Percentiles rank a stretch among this genome's conserved stretches.
phyloP scores from a whole-genome alignment of 768 basidiomycete species.

The Filobasidium floriforme region DNA sequence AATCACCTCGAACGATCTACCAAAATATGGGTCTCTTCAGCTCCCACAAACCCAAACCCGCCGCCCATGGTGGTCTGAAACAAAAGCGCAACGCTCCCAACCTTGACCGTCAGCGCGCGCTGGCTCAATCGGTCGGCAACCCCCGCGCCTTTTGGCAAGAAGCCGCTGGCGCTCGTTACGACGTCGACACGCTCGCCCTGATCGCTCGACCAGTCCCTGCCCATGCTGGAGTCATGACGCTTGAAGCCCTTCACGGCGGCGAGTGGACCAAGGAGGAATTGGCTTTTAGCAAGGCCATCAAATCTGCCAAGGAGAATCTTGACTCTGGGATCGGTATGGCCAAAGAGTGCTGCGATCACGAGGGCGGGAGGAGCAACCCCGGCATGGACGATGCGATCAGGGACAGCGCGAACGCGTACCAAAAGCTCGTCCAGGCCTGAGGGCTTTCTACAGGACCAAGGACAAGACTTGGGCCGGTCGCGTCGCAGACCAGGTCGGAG shows the following conservation, averaged over 20 bases:
- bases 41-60: background rate
- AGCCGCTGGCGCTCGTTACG: conserved; percentile 14
- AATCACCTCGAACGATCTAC: background rate
- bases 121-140: conserved; percentile 16
- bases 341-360: conserved; percentile 13
- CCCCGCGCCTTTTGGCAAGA: conserved; percentile 19
- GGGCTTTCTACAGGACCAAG: conserved; percentile 8
- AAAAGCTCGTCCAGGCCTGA: conserved; percentile 10
- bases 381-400: conserved; percentile 20
- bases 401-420: conserved; percentile 10
- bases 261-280: conserved; percentile 22
- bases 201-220: conserved; percentile 8
- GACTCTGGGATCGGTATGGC: conserved; percentile 18
- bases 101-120: conserved; percentile 17
- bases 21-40: conserved; percentile 15
- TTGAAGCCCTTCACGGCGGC: conserved; percentile 18
- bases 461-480: conserved; percentile 6
- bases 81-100: conserved; percentile 8
- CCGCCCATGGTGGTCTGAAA: background rate
- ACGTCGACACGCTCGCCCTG: conserved; percentile 19
- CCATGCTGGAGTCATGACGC: conserved; percentile 11
- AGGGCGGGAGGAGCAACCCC: conserved; percentile 6
- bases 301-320: conserved; percentile 2
- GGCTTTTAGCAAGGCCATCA: conserved; percentile 12
- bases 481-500: conserved; percentile 10